A percentile compares a stretch with the other conserved stretches of the same genome.
These are phyloP conservation scores for Peniophora sp. DNA, from an alignment of 1,284 basidiomycete genomes.

Conservation along the genomic window DNA sequence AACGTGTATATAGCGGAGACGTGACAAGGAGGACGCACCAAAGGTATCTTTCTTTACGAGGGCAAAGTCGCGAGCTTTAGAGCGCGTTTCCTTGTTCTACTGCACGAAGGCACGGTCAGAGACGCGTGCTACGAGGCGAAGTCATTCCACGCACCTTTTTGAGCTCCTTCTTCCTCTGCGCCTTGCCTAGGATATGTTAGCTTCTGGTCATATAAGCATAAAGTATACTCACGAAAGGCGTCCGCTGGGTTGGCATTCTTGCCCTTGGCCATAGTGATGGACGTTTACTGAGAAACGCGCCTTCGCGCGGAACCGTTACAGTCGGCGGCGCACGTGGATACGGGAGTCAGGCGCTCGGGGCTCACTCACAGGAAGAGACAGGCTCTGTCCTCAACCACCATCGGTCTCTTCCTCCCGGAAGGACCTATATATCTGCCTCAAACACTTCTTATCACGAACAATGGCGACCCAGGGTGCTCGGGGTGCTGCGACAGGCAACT, in stretches of 20 bases:
- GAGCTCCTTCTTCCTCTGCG: conserved; percentile 80
- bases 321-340: background rate
- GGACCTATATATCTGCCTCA: background rate
- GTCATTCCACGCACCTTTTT: conserved; percentile 60
- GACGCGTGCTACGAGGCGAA: conserved; percentile 12
- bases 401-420: background rate
- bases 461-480: conserved; percentile 22
- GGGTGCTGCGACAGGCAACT: conserved; percentile 15
- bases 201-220: conserved; percentile 9
- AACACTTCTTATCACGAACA: background rate
- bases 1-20: background rate
- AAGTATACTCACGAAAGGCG: conserved; percentile 53
- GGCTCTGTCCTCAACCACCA: background rate
- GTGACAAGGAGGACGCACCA: conserved; percentile 34
- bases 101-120: conserved; percentile 22
- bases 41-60: conserved; percentile 84
- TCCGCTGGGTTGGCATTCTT: conserved; percentile 83
- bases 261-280: conserved; percentile 63
- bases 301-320: background rate
- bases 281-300: background rate
- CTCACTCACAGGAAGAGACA: background rate
- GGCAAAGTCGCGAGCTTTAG: conserved; percentile 74
- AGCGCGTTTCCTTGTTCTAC: conserved; percentile 83
- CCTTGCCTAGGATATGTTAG: conserved; percentile 60
- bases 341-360: background rate